Conservation (phyloP, 495 filamentous ascomycete species). For the Podospora didyma region DNA sequence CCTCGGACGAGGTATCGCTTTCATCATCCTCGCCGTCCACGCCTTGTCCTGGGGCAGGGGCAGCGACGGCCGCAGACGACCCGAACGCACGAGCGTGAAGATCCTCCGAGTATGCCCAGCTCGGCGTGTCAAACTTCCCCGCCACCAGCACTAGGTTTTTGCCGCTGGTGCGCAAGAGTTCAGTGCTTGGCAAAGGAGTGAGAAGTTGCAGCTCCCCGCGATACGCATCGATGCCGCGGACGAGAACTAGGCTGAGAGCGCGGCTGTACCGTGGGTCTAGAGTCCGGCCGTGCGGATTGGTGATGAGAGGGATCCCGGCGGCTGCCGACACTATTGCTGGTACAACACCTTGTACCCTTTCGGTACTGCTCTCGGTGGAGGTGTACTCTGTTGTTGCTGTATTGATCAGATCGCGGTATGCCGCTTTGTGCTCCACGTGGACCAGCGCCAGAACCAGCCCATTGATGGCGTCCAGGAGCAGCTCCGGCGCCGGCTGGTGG, state of each 20-base stretch:
- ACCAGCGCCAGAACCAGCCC: slow-evolving; percentile 41
- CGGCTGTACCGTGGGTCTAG: slow-evolving; percentile 43
- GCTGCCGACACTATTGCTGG: no score
- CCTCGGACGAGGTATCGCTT: slow-evolving; percentile 4
- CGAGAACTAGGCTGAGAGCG: slow-evolving; percentile 47
- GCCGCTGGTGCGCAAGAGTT: slow-evolving; percentile 26
- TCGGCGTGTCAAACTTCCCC: slow-evolving; percentile 55
- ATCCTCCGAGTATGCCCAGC: slow-evolving; percentile 56
- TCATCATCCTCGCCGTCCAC: slow-evolving; percentile 11
- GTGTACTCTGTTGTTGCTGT: not conserved
- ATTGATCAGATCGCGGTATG: slow-evolving; percentile 24
- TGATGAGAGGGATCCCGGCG: slow-evolving; percentile 39
- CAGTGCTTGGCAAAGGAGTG: slow-evolving; percentile 38
- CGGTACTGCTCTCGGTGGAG: no score
- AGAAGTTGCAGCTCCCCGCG: slow-evolving; percentile 47
- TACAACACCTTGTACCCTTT: no score
- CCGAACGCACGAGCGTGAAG: slow-evolving; percentile 24
- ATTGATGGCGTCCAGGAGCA: slow-evolving; percentile 42
- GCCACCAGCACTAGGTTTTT: slow-evolving; percentile 50
- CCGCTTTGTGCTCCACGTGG: slow-evolving; percentile 28
- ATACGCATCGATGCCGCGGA: slow-evolving; percentile 50
- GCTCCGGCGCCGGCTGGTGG: slow-evolving; percentile 34
- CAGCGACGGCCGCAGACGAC: not conserved
- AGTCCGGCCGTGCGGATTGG: slow-evolving; percentile 32
- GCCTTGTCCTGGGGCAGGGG: not conserved